Percentiles rank a stretch among this genome's conserved stretches.
phyloP scores from a whole-genome alignment of 768 basidiomycete genomes.

The Tulasnella sp. region DNA sequence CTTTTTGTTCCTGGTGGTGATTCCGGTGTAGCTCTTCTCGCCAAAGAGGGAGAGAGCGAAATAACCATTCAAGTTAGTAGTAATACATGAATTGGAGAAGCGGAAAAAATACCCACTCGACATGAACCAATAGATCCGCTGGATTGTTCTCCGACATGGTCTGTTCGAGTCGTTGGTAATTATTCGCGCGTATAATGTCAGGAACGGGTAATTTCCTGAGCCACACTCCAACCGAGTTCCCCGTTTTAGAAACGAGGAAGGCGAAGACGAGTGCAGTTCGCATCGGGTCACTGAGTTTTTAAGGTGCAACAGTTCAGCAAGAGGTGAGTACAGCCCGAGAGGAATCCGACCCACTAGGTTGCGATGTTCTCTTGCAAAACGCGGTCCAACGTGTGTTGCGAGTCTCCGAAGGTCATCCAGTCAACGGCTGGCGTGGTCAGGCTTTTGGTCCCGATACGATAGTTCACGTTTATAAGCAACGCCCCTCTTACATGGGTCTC shows the following conservation, averaged over 20 bases:
- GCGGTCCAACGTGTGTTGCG: conserved; percentile 14
- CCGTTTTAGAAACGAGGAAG: conserved; percentile 17
- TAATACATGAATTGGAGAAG: too few species aligned
- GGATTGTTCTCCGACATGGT: conserved; percentile 6
- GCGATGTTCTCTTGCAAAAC: conserved; percentile 16
- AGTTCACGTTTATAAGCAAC: conserved; percentile 15
- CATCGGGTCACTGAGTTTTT: conserved; percentile 12
- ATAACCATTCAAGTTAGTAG: too few species aligned
- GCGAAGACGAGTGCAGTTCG: conserved; percentile 16
- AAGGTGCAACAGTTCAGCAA: not conserved
- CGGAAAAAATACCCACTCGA: conserved; percentile 12
- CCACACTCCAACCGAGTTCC: conserved; percentile 18
- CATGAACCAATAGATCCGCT: conserved; percentile 12
- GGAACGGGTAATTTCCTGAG: conserved; percentile 15
- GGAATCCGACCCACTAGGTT: conserved; percentile 8
- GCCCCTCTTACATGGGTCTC: conserved; percentile 8
- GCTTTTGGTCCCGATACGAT: not conserved
- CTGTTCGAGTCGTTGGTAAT: not conserved
- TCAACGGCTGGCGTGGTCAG: conserved; percentile 9
- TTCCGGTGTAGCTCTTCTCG: not conserved
- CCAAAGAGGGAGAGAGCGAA: not conserved
- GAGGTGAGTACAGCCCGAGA: not conserved
- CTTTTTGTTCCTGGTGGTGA: not conserved
- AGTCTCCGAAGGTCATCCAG: conserved; percentile 15
- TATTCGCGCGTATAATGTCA: not conserved